phyloP scores from a whole-genome alignment of 2,329 filamentous ascomycete genomes.

The Clarireedia paspali region DNA sequence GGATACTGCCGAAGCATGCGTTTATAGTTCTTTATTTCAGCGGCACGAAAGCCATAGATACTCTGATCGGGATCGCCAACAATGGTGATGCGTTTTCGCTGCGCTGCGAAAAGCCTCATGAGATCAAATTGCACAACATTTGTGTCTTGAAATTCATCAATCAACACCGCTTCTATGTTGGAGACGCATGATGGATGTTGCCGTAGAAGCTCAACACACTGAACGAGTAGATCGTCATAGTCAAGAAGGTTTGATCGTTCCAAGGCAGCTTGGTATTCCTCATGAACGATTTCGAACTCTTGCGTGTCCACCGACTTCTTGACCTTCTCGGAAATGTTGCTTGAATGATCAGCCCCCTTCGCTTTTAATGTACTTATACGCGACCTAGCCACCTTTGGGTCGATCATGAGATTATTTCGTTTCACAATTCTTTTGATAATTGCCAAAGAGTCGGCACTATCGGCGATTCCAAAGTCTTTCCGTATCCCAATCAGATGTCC shows the following conservation, averaged over 20 bases:
- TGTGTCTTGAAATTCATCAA: constrained; percentile 97
- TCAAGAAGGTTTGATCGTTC: constrained; percentile 75
- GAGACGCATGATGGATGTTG: constrained; percentile 71
- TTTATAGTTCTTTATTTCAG: constrained; percentile 81
- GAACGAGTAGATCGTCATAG: constrained; percentile 85
- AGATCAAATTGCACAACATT: constrained; percentile 92
- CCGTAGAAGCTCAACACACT: constrained; percentile 71
- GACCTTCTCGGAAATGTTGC: not conserved
- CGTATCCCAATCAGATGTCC: constrained; percentile 75
- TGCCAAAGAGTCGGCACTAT: constrained; percentile 69
- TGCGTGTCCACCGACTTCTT: constrained; percentile 41
- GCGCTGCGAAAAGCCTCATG: constrained; percentile 78
- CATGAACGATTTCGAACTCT: constrained; percentile 64
- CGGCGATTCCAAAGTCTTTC: constrained; percentile 84
- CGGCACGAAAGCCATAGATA: constrained; percentile 92
- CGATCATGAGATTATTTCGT: constrained; percentile 57
- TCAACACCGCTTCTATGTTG: constrained; percentile 84
- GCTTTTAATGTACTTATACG: constrained; percentile 68
- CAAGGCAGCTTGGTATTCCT: constrained; percentile 72
- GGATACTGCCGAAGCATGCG: constrained; percentile 71
- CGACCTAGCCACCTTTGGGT: constrained; percentile 60
- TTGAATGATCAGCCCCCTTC: constrained; percentile 34
- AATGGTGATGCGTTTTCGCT: constrained; percentile 72
- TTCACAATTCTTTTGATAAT: constrained; percentile 81
- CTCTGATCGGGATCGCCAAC: constrained; percentile 97